Percentiles rank a stretch among this genome's conserved stretches.
Conservation (phyloP, 371 early-diverging fungal genomes). For the Lichtheimia ornata region DNA sequence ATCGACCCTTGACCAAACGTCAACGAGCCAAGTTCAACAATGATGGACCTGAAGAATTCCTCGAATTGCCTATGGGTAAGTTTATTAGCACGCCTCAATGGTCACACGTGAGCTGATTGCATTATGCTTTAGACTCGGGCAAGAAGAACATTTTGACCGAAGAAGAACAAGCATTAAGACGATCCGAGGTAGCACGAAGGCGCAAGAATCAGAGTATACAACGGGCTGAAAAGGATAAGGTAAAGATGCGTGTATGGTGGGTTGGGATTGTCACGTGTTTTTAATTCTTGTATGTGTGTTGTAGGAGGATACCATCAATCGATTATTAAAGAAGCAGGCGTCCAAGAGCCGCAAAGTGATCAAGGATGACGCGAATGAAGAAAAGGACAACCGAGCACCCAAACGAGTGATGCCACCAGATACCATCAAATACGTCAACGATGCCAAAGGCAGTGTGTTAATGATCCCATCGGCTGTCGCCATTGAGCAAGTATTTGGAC, state of each 20-base stretch:
- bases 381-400: conserved; percentile 21
- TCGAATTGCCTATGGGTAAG: conserved; percentile 70
- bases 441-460: conserved; percentile 23
- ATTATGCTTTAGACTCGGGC: background rate
- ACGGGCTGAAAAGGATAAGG: conserved; percentile 76
- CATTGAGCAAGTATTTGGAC: conserved; percentile 33
- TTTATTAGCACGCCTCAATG: no score
- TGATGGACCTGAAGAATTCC: conserved; percentile 55
- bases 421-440: conserved; percentile 30
- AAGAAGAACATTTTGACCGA: conserved; percentile 61
- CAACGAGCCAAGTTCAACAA: conserved; percentile 68
- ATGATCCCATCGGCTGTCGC: conserved; percentile 30
- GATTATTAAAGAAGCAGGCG: conserved; percentile 75
- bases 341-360: conserved; percentile 63
- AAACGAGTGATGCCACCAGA: conserved; percentile 23
- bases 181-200: conserved; percentile 74
- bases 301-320: conserved; percentile 72
- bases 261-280: background rate
- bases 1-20: conserved; percentile 68
- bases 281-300: background rate
- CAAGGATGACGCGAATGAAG: conserved; percentile 52
- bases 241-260: conserved; percentile 7
- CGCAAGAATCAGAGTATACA: conserved; percentile 79
- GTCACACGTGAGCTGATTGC: no score
- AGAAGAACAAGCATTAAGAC: conserved; percentile 69